Base-by-base conservation (phyloP, 2,329 filamentous ascomycete genomes). In the Endoconidiophora polonica region DNA sequence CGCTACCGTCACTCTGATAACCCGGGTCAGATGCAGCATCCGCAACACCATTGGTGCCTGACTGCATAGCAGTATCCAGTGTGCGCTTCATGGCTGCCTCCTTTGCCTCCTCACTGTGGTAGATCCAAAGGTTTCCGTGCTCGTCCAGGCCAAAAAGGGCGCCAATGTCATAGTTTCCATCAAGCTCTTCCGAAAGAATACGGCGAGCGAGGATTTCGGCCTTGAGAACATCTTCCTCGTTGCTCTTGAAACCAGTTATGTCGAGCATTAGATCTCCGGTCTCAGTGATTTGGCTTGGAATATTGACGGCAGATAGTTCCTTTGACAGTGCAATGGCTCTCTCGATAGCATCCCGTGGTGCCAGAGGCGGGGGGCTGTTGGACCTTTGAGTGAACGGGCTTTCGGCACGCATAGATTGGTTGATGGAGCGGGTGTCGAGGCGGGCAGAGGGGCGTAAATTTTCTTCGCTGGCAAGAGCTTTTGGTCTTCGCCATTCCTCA, bases 111-210 rank as follows among this genome's bases (percentile, higher is more conserved):
- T 96, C 88, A 58, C 88, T 96, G 66, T 87, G 91, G 67, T 98
- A 98, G 57, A 98, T 96, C 90, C 91, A 96, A n/a, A 98, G 72
- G 5, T 98, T 98, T 5, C 91, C 91, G 53, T 91, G 79, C 60
- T 94, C 87, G 60, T 98, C 91, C 42, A 91, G 90, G 10, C 88
- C 91, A 58, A 98, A 94, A 26, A 98, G 72, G 2, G 90, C 83
- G 4, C 91, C 91, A 58, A 98, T 94, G 61, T 98, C 91, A 63
- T 95, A 95, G 60, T 90, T 87, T 20, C 88, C 91, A 59, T 94
- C 85, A 12, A 96, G 68, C 65, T 96, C 90, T 61, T 98, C 87
- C 0, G 87, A 81, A 10, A 98, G 73, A 46, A 98, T 86, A 62
- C 90, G 91, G 20, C 91, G 78, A 4, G 91, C 91, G 54, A 96